Evolutionary conservation across 805 yeast genomes (phyloP).

Genomic region (Cyberlindnera saturnus): DNA sequence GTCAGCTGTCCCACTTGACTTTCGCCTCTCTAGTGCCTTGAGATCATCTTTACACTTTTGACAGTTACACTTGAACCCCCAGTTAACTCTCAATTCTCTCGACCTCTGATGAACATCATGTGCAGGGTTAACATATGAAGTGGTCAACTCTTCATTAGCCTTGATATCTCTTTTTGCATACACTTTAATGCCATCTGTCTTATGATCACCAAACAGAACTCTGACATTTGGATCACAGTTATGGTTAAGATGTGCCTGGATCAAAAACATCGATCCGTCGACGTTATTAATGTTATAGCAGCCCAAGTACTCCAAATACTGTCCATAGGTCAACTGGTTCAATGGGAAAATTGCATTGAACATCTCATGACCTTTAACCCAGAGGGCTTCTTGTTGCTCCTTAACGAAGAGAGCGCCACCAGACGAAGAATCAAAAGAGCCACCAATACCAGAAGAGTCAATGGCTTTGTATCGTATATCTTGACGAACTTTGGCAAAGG

Average conservation of each 20-base stretch:
- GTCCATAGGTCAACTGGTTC: conserved; percentile 38
- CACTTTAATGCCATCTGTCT: conserved; percentile 49
- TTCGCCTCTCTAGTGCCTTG: conserved; percentile 37
- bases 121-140: conserved; percentile 64
- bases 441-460: conserved; percentile 40
- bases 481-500: conserved; percentile 69
- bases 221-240: conserved; percentile 67
- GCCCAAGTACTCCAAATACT: conserved; percentile 59
- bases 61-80: conserved; percentile 77
- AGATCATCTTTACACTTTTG: conserved; percentile 55
- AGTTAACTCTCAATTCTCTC: conserved; percentile 59
- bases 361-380: conserved; percentile 51
- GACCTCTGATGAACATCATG: conserved; percentile 59
- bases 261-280: conserved; percentile 53
- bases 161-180: conserved; percentile 52
- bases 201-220: conserved; percentile 39
- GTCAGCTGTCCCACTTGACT: conserved; percentile 30
- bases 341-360: conserved; percentile 43
- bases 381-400: conserved; percentile 51
- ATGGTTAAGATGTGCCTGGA: conserved; percentile 72
- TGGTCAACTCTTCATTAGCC: conserved; percentile 61
- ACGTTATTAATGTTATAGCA: conserved; percentile 70
- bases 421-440: conserved; percentile 35
- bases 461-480: conserved; percentile 54
- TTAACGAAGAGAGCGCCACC: conserved; percentile 49